Evolutionary conservation across 164 flowering plant species (phyloP).

Genomic region (Warburgia ugandensis): DNA sequence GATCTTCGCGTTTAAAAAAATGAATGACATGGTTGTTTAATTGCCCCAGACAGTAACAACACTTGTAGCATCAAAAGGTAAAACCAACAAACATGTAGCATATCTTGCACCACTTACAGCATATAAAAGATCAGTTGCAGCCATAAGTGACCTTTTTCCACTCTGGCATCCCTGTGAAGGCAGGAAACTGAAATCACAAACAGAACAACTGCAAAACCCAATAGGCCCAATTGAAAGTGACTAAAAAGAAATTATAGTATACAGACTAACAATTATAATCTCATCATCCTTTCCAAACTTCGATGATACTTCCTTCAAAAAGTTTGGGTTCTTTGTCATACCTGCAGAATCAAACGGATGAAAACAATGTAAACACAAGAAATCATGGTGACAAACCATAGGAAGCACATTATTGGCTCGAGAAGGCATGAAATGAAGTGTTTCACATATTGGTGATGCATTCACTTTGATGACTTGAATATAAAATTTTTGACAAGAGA

Average conservation of each 20-base stretch:
- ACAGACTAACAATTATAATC: conserved; percentile 62
- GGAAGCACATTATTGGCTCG: neutral
- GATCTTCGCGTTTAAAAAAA: neutral
- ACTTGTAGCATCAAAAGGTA: neutral
- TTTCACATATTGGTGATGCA: too few relatives aligned
- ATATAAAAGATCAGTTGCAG: conserved; percentile 64
- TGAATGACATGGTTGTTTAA: neutral
- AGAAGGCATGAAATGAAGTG: too few relatives aligned
- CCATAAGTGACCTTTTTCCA: conserved; percentile 86
- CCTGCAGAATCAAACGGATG: conserved; percentile 26
- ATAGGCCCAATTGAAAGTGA: neutral
- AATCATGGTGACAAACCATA: neutral
- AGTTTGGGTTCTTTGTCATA: conserved; percentile 67
- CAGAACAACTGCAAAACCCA: neutral
- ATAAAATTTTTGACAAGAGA: too few relatives aligned
- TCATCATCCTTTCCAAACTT: conserved; percentile 65
- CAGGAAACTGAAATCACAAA: conserved; percentile 1
- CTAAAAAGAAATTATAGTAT: neutral
- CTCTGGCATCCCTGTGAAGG: conserved; percentile 66
- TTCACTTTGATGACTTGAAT: too few relatives aligned
- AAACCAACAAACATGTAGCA: neutral
- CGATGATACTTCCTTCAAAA: conserved; percentile 52
- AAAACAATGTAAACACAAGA: neutral
- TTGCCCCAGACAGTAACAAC: neutral
- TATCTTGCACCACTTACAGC: conserved; percentile 46